Percentiles rank a stretch among this genome's conserved stretches.
Conservation (phyloP, 2,329 filamentous ascomycete genomes). For the Zelopaecilomyces penicillatus region DNA sequence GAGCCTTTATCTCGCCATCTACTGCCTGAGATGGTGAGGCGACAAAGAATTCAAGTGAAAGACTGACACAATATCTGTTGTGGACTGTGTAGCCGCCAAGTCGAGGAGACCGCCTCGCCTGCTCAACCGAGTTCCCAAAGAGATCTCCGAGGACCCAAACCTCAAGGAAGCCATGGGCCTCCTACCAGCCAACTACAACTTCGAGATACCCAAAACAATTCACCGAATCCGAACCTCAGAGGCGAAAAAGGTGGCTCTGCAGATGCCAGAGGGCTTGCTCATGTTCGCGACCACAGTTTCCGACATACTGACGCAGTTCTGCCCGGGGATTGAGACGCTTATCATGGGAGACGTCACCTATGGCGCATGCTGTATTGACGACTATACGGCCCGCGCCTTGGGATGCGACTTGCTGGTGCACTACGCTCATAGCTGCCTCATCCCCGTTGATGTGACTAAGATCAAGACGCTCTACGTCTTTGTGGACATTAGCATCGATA, state of each 20-base stretch:
- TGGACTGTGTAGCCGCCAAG: slow-evolving; percentile 48
- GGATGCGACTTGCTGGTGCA: slow-evolving; percentile 93
- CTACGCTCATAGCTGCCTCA: slow-evolving; percentile 94
- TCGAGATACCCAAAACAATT: slow-evolving; percentile 97
- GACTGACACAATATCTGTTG: background rate
- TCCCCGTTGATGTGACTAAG: slow-evolving; percentile 91
- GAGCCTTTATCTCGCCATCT: background rate
- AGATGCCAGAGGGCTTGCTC: slow-evolving; percentile 92
- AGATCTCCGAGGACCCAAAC: slow-evolving; percentile 75
- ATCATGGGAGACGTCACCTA: slow-evolving; percentile 99
- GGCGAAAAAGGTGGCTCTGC: slow-evolving; percentile 80
- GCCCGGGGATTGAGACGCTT: slow-evolving; percentile 79
- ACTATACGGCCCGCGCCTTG: slow-evolving; percentile 89
- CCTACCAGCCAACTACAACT: slow-evolving; percentile 92
- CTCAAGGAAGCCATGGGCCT: slow-evolving; percentile 83
- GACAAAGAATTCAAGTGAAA: background rate
- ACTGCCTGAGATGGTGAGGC: background rate
- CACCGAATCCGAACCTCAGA: slow-evolving; percentile 77
- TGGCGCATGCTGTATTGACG: slow-evolving; percentile 96
- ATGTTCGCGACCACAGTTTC: slow-evolving; percentile 96
- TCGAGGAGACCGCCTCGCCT: slow-evolving; percentile 66
- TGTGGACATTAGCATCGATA: slow-evolving; percentile 95
- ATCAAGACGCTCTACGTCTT: slow-evolving; percentile 98
- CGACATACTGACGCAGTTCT: slow-evolving; percentile 92
- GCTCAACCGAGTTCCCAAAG: slow-evolving; percentile 83